Percentiles rank a stretch among this genome's conserved stretches.
Evolutionary conservation across 441 rosid genomes (phyloP).

Genomic region (Gossypium aridum): DNA sequence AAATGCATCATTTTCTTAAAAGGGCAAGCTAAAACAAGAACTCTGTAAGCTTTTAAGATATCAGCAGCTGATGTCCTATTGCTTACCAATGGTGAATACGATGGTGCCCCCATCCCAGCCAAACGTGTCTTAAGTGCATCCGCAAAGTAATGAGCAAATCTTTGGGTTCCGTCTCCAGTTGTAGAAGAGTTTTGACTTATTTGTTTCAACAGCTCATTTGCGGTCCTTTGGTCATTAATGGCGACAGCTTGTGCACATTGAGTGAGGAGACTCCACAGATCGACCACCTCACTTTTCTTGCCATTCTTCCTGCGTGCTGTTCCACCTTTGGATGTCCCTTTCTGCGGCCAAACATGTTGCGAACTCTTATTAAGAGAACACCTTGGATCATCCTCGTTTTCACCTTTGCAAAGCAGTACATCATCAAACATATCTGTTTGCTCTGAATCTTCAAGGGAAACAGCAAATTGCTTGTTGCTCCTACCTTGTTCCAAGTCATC

Average conservation of each 20-base stretch:
- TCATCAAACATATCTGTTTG: slow-evolving; percentile 48
- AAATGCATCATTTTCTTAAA: slow-evolving; percentile 56
- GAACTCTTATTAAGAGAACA: background rate
- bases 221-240: slow-evolving; percentile 55
- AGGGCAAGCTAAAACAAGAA: slow-evolving; percentile 55
- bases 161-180: slow-evolving; percentile 60
- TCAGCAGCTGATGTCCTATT: slow-evolving; percentile 50
- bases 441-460: slow-evolving; percentile 38
- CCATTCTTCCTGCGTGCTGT: slow-evolving; percentile 23
- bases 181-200: slow-evolving; percentile 59
- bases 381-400: slow-evolving; percentile 6
- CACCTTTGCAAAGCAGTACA: slow-evolving; percentile 48
- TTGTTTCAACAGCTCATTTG: slow-evolving; percentile 56
- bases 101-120: slow-evolving; percentile 47
- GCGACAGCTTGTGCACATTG: slow-evolving; percentile 83
- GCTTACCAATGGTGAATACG: slow-evolving; percentile 23
- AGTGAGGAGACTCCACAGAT: slow-evolving; percentile 53
- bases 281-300: slow-evolving; percentile 47
- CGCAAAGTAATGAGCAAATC: slow-evolving; percentile 68
- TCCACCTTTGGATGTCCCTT: slow-evolving; percentile 28
- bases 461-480: slow-evolving; percentile 56
- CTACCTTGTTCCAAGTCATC: slow-evolving; percentile 39
- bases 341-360: slow-evolving; percentile 13
- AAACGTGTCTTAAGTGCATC: slow-evolving; percentile 73
- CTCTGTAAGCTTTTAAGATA: slow-evolving; percentile 52